These are phyloP conservation scores for Metschnikowia lachancei DNA, from an alignment of 805 yeast species.

Conservation along the genomic window DNA sequence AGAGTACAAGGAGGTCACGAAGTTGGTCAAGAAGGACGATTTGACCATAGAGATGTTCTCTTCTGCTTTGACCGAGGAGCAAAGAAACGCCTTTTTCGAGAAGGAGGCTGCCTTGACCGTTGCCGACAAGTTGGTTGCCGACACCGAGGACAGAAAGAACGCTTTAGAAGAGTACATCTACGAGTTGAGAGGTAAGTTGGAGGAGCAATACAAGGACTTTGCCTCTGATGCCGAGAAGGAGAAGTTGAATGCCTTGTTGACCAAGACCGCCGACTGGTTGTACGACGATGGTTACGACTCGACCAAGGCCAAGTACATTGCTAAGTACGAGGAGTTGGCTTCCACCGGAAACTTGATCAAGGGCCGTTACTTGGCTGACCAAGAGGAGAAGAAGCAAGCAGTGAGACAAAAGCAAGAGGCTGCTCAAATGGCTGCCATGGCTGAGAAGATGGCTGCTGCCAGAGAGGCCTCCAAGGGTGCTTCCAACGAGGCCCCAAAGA, in stretches of 20 bases:
- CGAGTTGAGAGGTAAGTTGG: slow-evolving; percentile 94
- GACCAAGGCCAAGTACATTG: slow-evolving; percentile 93
- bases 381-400: slow-evolving; percentile 93
- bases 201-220: slow-evolving; percentile 82
- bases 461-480: slow-evolving; percentile 51
- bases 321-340: slow-evolving; percentile 96
- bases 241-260: slow-evolving; percentile 67
- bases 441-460: slow-evolving; percentile 78
- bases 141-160: slow-evolving; percentile 98
- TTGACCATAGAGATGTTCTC: slow-evolving; percentile 60
- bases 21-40: slow-evolving; percentile 87
- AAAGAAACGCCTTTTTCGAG: slow-evolving; percentile 66
- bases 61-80: slow-evolving; percentile 56
- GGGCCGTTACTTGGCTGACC: slow-evolving; percentile 91
- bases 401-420: slow-evolving; percentile 84
- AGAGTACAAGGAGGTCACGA: slow-evolving; percentile 84
- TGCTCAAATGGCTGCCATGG: slow-evolving; percentile 74
- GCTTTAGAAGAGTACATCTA: slow-evolving; percentile 98
- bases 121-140: slow-evolving; percentile 94
- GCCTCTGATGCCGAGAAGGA: slow-evolving; percentile 90
- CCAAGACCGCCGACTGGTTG: slow-evolving; percentile 95
- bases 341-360: slow-evolving; percentile 90
- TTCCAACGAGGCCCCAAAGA: slow-evolving; percentile 23
- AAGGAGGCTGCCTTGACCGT: slow-evolving; percentile 79
- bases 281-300: slow-evolving; percentile 97